Conservation (phyloP, 148 eudicot genomes). For the Chenopodium berlandieri region DNA sequence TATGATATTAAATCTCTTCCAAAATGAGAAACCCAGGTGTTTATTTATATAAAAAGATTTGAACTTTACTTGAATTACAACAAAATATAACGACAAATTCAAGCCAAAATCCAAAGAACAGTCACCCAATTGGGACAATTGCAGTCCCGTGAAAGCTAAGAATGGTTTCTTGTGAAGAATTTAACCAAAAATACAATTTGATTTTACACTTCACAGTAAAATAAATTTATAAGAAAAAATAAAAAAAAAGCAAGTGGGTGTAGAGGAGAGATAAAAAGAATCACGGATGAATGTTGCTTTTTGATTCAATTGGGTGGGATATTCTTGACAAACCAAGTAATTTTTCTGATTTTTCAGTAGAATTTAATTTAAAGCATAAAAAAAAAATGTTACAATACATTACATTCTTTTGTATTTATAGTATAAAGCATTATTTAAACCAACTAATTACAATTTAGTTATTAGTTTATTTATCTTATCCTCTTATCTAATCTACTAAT, state of each 20-base stretch:
- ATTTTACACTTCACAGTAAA: too few relatives aligned
- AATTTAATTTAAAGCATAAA: too few relatives aligned
- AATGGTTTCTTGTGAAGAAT: constrained; percentile 25
- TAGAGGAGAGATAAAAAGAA: constrained; percentile 12
- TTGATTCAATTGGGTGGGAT: neutral
- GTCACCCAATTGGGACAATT: neutral
- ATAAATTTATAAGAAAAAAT: neutral
- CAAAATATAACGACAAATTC: constrained; percentile 14
- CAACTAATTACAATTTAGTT: too few relatives aligned
- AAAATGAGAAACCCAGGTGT: neutral
- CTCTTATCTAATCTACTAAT: too few relatives aligned
- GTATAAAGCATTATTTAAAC: too few relatives aligned
- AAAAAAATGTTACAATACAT: too few relatives aligned
- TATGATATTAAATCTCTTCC: neutral
- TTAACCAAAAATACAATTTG: too few relatives aligned
- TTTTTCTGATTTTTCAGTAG: too few relatives aligned
- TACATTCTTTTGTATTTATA: too few relatives aligned
- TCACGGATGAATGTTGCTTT: constrained; percentile 40
- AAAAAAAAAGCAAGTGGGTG: constrained; percentile 12
- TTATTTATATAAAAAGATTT: neutral
- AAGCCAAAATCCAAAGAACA: constrained; percentile 1
- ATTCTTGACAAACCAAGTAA: too few relatives aligned
- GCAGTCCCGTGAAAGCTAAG: constrained; percentile 35
- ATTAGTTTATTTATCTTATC: too few relatives aligned
- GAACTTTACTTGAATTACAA: neutral